Evolutionary conservation across 495 filamentous ascomycete species (phyloP).

Genomic region (Rhypophila decipiens): DNA sequence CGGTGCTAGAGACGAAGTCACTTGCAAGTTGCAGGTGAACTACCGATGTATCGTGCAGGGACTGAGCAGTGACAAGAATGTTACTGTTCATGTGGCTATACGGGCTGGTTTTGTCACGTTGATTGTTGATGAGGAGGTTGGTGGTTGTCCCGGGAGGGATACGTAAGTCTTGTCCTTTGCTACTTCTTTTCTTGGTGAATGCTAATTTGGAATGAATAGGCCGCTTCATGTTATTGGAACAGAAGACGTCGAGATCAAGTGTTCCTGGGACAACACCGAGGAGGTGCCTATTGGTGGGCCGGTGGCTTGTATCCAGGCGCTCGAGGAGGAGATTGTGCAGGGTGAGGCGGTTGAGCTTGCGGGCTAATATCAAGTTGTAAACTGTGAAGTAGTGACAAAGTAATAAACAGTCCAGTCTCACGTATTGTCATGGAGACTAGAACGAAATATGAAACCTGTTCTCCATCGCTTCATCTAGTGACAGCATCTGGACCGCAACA

Average conservation of each 20-base stretch:
- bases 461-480: no score
- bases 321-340: background rate
- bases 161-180: background rate
- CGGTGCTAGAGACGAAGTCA: slow-evolving; percentile 9
- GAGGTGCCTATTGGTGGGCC: background rate
- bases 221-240: background rate
- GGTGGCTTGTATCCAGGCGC: background rate
- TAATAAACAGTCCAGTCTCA: no score
- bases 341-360: background rate
- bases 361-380: background rate
- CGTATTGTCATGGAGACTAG: no score
- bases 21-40: slow-evolving; percentile 17
- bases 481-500: no score
- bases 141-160: background rate
- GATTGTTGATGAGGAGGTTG: slow-evolving; percentile 1
- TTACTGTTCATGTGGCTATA: slow-evolving; percentile 7
- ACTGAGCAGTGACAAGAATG: slow-evolving; percentile 11
- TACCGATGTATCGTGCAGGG: slow-evolving; percentile 18
- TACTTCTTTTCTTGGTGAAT: background rate
- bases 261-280: background rate
- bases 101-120: slow-evolving; percentile 7
- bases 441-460: no score
- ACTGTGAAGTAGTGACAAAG: no score
- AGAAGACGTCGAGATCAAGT: background rate
- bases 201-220: background rate